phyloP scores from a whole-genome alignment of 2,329 filamentous ascomycete genomes.

The Nothophaeocryptopus gaeumannii region DNA sequence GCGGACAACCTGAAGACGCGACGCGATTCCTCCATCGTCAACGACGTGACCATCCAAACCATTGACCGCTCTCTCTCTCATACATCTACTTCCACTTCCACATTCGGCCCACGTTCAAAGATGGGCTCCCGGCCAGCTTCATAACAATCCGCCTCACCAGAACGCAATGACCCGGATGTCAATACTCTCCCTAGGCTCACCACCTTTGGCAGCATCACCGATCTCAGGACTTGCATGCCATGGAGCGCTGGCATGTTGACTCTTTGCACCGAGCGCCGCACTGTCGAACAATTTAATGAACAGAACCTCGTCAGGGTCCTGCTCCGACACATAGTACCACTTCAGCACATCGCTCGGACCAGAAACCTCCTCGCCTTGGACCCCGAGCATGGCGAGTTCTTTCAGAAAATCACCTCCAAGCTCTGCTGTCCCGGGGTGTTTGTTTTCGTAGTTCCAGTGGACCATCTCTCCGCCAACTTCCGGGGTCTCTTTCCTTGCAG shows the following conservation, averaged over 20 bases:
- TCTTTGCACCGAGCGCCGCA: background rate
- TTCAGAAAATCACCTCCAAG: constrained; percentile 9
- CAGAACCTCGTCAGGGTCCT: constrained; percentile 8
- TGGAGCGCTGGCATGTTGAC: constrained; percentile 2
- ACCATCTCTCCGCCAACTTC: background rate
- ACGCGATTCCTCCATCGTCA: too few relatives aligned
- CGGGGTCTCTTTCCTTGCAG: background rate
- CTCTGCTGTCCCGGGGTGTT: constrained; percentile 1
- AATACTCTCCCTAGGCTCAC: constrained; percentile 10
- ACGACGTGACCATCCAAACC: too few relatives aligned
- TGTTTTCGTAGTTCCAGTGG: constrained; percentile 6
- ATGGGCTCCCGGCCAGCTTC: too few relatives aligned
- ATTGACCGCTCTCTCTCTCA: too few relatives aligned
- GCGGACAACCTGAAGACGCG: too few relatives aligned
- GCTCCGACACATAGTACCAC: constrained; percentile 7
- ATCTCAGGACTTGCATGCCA: constrained; percentile 10
- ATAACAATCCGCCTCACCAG: background rate
- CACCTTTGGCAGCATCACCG: background rate
- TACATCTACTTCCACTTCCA: too few relatives aligned
- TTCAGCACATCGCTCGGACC: background rate
- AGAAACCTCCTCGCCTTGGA: background rate
- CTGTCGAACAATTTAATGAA: constrained; percentile 13
- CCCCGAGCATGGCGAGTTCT: constrained; percentile 11
- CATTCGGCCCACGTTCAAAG: too few relatives aligned
- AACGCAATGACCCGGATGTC: constrained; percentile 1